Evolutionary conservation across 495 filamentous ascomycete species (phyloP).

Genomic region (Penicillium chermesinum): DNA sequence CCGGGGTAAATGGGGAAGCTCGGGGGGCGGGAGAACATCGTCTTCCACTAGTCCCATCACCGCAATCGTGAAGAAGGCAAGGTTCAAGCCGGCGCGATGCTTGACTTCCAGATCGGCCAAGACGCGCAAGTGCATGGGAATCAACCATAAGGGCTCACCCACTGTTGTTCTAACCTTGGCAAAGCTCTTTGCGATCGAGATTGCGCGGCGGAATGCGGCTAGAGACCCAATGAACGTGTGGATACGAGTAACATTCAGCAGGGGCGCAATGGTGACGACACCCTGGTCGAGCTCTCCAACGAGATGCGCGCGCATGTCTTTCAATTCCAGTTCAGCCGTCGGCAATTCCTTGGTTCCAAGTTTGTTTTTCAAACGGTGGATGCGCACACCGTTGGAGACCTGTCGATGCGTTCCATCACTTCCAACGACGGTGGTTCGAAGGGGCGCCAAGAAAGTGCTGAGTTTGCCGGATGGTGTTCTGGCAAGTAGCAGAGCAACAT

Average conservation of each 20-base stretch:
- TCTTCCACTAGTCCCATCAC: slow-evolving; percentile 52
- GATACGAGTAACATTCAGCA: slow-evolving; percentile 65
- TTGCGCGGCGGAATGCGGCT: slow-evolving; percentile 53
- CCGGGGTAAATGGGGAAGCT: slow-evolving; percentile 22
- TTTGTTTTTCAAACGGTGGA: slow-evolving; percentile 65
- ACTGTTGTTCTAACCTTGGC: slow-evolving; percentile 48
- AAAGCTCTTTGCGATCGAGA: slow-evolving; percentile 57
- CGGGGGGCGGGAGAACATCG: slow-evolving; percentile 9
- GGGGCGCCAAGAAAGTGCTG: slow-evolving; percentile 64
- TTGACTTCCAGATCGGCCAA: slow-evolving; percentile 50
- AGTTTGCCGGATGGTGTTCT: slow-evolving; percentile 51
- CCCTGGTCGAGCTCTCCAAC: slow-evolving; percentile 59
- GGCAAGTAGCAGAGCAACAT: slow-evolving; percentile 68
- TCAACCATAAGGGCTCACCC: slow-evolving; percentile 47
- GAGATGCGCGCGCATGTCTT: slow-evolving; percentile 56
- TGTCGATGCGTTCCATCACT: slow-evolving; percentile 18
- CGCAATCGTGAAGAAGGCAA: slow-evolving; percentile 56
- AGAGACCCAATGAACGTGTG: slow-evolving; percentile 57
- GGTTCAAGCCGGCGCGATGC: slow-evolving; percentile 54
- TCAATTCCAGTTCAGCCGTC: slow-evolving; percentile 64
- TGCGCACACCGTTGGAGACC: slow-evolving; percentile 56
- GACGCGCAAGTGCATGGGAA: slow-evolving; percentile 57
- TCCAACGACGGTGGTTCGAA: slow-evolving; percentile 39
- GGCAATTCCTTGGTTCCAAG: slow-evolving; percentile 64
- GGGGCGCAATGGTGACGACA: slow-evolving; percentile 58